Evolutionary conservation across 2,329 filamentous ascomycete genomes (phyloP).

Genomic region (Colletotrichum phormii): DNA sequence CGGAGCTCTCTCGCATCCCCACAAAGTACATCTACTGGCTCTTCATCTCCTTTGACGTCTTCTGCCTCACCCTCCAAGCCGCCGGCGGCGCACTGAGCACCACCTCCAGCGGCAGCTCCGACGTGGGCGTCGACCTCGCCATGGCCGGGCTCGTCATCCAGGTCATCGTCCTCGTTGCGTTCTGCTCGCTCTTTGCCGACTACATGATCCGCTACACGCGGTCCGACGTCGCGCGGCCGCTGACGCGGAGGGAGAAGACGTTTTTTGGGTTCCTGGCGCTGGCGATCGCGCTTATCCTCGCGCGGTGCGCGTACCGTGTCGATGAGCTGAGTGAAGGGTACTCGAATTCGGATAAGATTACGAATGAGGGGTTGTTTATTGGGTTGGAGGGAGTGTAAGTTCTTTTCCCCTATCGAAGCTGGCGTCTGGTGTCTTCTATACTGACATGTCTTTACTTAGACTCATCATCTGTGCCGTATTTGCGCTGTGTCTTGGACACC

Average conservation of each 20-base stretch:
- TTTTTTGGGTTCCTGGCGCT: constrained; percentile 65
- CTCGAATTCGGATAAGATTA: constrained; percentile 61
- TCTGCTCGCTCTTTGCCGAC: constrained; percentile 59
- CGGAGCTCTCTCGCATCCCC: constrained; percentile 52
- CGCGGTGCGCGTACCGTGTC: constrained; percentile 71
- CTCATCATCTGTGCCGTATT: constrained; percentile 51
- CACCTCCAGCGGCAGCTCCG: constrained; percentile 55
- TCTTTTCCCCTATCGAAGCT: constrained; percentile 37
- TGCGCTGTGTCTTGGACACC: constrained; percentile 54
- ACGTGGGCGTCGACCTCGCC: constrained; percentile 53
- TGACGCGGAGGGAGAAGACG: constrained; percentile 45
- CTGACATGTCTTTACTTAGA: constrained; percentile 38
- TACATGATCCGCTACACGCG: constrained; percentile 57
- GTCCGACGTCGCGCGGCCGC: constrained; percentile 2
- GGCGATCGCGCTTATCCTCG: constrained; percentile 69
- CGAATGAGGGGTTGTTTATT: constrained; percentile 63
- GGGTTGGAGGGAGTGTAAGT: constrained; percentile 62
- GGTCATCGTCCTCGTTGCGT: constrained; percentile 64
- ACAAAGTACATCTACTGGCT: constrained; percentile 56
- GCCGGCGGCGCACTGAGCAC: constrained; percentile 65
- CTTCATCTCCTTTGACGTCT: constrained; percentile 64
- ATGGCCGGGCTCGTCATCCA: constrained; percentile 68
- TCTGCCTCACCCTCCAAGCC: constrained; percentile 67
- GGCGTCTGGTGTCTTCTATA: background rate
- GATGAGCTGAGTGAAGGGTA: constrained; percentile 74